Conservation (phyloP, 306 rosid genomes). For the Vigna angularis region DNA sequence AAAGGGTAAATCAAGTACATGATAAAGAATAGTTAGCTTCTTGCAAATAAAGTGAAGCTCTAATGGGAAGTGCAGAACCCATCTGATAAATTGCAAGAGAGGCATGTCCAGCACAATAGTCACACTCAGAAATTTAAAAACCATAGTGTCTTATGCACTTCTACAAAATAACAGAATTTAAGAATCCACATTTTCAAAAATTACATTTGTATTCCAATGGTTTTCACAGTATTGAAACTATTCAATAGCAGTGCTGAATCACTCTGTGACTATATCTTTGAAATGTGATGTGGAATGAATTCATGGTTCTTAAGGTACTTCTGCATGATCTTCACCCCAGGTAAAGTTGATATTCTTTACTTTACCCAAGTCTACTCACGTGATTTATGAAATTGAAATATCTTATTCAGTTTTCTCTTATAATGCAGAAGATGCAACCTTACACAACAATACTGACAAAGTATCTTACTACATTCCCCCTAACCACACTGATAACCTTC, state of each 20-base stretch:
- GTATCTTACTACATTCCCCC: neutral
- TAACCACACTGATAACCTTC: neutral
- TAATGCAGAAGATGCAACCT: neutral
- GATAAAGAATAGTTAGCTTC: neutral
- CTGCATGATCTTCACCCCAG: neutral
- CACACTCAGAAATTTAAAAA: neutral
- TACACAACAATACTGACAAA: neutral
- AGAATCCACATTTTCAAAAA: neutral
- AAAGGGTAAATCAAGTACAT: neutral
- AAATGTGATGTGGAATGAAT: neutral
- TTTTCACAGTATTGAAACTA: neutral
- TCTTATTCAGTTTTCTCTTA: neutral
- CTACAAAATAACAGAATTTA: slow-evolving; percentile 8
- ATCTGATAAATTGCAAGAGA: neutral
- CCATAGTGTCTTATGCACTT: neutral
- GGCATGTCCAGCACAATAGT: neutral
- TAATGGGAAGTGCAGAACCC: neutral
- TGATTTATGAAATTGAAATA: neutral
- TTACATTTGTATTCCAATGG: slow-evolving; percentile 1
- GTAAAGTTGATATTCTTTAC: neutral
- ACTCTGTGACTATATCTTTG: neutral
- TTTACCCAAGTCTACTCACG: neutral
- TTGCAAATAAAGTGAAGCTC: neutral
- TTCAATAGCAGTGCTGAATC: neutral
- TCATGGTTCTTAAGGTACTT: neutral